A percentile compares a stretch with the other conserved stretches of the same genome.
Conservation (phyloP, 2,329 filamentous ascomycete species). For the Fusarium hostae region DNA sequence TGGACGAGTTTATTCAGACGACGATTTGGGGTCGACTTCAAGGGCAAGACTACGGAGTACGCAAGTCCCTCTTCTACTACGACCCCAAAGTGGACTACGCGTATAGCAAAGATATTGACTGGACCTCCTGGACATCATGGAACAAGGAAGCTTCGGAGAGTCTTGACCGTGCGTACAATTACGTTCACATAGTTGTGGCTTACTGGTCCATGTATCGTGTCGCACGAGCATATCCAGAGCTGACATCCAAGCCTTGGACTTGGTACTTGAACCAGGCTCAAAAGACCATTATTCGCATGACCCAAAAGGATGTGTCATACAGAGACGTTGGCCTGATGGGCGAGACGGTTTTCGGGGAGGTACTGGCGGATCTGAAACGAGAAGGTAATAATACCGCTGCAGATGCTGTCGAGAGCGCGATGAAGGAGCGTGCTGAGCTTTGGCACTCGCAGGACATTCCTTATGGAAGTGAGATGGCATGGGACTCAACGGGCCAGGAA, state of each 20-base stretch:
- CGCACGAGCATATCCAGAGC: constrained; percentile 59
- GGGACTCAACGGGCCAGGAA: constrained; percentile 72
- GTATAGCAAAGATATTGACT: constrained; percentile 59
- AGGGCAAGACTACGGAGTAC: constrained; percentile 58
- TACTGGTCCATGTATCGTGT: constrained; percentile 70
- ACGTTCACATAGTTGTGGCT: constrained; percentile 65
- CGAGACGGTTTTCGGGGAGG: constrained; percentile 66
- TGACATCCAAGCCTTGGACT: constrained; percentile 57
- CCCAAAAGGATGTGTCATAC: constrained; percentile 56
- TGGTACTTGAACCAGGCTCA: constrained; percentile 69
- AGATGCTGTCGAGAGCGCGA: constrained; percentile 54
- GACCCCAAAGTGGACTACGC: constrained; percentile 57
- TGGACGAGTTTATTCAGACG: constrained; percentile 65
- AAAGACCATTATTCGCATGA: constrained; percentile 57
- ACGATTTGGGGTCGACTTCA: constrained; percentile 64
- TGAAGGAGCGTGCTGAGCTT: constrained; percentile 59
- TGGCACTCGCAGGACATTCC: constrained; percentile 65
- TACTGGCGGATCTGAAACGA: constrained; percentile 61
- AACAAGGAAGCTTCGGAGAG: constrained; percentile 57
- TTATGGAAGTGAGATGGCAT: constrained; percentile 70
- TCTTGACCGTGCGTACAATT: constrained; percentile 66
- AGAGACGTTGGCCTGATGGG: constrained; percentile 65
- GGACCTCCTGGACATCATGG: constrained; percentile 64
- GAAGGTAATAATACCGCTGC: constrained; percentile 58
- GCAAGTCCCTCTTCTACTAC: constrained; percentile 68